Conservation (phyloP, 176 grass and related monocot genomes). For the Chrysopogon serrulatus region DNA sequence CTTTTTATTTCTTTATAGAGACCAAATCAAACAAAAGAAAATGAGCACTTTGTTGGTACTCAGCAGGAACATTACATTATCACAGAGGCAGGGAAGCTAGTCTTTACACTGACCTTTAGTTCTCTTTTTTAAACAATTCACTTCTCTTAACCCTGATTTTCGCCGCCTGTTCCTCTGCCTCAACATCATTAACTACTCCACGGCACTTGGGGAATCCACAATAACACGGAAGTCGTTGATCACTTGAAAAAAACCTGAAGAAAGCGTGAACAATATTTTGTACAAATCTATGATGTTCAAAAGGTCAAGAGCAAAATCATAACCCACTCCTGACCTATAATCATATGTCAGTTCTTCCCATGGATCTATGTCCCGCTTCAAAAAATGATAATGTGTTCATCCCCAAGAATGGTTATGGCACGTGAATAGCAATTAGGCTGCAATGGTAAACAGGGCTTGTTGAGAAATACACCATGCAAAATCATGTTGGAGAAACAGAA, state of each 20-base stretch:
- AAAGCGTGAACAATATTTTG: constrained; percentile 44
- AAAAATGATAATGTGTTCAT: constrained; percentile 98
- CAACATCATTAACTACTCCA: constrained; percentile 93
- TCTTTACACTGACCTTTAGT: constrained; percentile 46
- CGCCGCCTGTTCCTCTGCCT: constrained; percentile 61
- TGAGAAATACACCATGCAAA: constrained; percentile 19
- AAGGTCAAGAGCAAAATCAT: constrained; percentile 17
- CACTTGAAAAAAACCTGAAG: constrained; percentile 86
- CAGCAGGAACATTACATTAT: background rate
- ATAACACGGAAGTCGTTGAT: constrained; percentile 82
- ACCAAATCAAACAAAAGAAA: background rate
- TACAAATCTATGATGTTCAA: constrained; percentile 7
- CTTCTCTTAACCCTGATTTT: constrained; percentile 74
- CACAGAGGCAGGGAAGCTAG: background rate
- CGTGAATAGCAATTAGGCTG: constrained; percentile 99
- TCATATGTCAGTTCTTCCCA: constrained; percentile 99
- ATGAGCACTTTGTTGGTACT: background rate
- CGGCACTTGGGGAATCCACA: constrained; percentile 93
- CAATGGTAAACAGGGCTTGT: constrained; percentile 10
- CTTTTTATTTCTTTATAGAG: constrained; percentile 7
- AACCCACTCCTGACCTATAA: constrained; percentile 59
- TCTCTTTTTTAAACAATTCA: constrained; percentile 60
- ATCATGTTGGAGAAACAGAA: constrained; percentile 1
- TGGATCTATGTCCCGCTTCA: constrained; percentile 86
- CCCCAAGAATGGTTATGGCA: constrained; percentile 79